These are phyloP conservation scores for Cyclotella baltica DNA, from an alignment of 108 stramenopile species.

Conservation along the genomic window DNA sequence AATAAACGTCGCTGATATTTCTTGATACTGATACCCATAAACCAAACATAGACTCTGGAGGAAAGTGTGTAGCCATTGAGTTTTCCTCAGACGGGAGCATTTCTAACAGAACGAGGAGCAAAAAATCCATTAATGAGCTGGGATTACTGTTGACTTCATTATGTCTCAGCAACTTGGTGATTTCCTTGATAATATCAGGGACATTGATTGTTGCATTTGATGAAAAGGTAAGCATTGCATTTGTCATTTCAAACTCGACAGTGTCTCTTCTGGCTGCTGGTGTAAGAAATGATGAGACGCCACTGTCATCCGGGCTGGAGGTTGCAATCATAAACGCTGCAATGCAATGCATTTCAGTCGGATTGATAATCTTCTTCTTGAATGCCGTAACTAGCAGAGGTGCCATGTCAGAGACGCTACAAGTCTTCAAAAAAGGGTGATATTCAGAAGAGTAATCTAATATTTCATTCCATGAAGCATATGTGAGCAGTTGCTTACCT, in stretches of 20 bases:
- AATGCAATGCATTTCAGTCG: not conserved
- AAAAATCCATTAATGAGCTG: constrained; percentile 26
- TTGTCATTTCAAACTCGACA: not conserved
- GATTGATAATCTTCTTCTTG: not conserved
- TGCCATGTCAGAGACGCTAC: not conserved
- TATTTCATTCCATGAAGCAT: not conserved
- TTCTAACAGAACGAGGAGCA: constrained; percentile 24
- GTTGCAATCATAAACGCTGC: not conserved
- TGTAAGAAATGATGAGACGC: not conserved
- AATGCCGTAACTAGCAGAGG: constrained; percentile 1
- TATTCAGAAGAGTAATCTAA: not conserved
- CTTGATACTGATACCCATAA: constrained; percentile 32
- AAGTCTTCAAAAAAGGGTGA: not conserved
- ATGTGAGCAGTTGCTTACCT: constrained; percentile 17
- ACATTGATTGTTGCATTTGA: not conserved
- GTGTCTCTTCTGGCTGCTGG: not conserved
- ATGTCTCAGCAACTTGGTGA: not conserved
- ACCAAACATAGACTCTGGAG: constrained; percentile 28
- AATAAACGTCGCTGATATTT: constrained; percentile 12
- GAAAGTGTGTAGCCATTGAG: not conserved
- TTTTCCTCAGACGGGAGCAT: not conserved
- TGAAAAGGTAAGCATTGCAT: constrained; percentile 6
- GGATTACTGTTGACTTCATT: not conserved
- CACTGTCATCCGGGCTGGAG: not conserved
- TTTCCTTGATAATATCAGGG: not conserved